phyloP scores from a whole-genome alignment of 192 early-diverging fungal species.

The Fimicolochytrium jonesii region DNA sequence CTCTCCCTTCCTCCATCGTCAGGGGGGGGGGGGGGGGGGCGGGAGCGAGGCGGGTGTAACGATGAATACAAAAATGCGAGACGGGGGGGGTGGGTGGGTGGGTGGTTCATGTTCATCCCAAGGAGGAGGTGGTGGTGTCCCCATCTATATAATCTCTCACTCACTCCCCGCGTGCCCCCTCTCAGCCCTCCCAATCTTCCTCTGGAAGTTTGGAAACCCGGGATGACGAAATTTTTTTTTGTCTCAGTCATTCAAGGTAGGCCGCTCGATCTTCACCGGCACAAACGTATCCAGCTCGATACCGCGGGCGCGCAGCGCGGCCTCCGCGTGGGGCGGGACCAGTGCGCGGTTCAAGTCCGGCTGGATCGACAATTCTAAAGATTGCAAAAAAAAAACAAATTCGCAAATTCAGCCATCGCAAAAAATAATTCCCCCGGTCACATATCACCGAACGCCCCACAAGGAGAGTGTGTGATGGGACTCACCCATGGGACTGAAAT shows the following conservation, averaged over 20 bases:
- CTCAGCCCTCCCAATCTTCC: background rate
- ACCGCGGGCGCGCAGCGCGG: conserved; percentile 57
- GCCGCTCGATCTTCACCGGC: conserved; percentile 52
- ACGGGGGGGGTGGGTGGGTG: background rate
- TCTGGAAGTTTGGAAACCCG: background rate
- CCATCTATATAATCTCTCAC: background rate
- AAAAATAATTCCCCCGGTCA: background rate
- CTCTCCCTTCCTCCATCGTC: no score
- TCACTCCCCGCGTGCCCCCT: background rate
- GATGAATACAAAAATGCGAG: background rate
- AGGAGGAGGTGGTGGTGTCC: background rate
- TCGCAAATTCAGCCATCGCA: background rate
- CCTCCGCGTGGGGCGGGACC: conserved; percentile 76
- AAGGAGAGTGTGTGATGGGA: no score
- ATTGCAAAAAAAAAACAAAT: background rate
- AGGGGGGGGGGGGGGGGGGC: background rate
- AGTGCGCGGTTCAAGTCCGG: conserved; percentile 73
- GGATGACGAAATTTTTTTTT: background rate
- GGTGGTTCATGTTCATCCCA: background rate
- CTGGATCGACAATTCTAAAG: conserved; percentile 79
- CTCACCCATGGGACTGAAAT: conserved; percentile 76
- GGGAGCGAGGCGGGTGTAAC: background rate
- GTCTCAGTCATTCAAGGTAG: conserved; percentile 13
- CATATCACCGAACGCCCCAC: background rate
- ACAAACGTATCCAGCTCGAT: conserved; percentile 74